Conservation (phyloP, 352 stramenopile genomes). For the Phytophthora sp. region DNA sequence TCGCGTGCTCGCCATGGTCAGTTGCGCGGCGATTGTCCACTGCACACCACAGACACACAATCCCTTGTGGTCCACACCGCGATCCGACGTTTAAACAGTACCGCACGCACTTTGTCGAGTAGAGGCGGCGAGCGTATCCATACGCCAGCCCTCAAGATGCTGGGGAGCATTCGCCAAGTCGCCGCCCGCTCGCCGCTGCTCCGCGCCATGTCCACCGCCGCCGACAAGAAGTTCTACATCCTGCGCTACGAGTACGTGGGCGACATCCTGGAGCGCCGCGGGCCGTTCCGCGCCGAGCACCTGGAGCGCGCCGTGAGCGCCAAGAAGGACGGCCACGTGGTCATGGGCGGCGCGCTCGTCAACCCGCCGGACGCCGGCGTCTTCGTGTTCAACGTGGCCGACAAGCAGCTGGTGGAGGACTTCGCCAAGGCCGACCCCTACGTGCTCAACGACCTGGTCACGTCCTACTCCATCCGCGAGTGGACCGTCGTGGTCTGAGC, state of each 20-base stretch:
- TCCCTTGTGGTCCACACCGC: too few species aligned
- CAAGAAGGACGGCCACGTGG: slow-evolving; percentile 62
- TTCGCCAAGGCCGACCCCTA: slow-evolving; percentile 78
- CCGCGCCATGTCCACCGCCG: slow-evolving; percentile 42
- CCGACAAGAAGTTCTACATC: slow-evolving; percentile 72
- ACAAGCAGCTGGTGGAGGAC: slow-evolving; percentile 63
- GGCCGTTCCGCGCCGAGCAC: slow-evolving; percentile 70
- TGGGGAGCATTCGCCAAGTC: slow-evolving; percentile 23
- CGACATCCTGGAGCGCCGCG: slow-evolving; percentile 79
- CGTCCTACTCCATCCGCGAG: slow-evolving; percentile 68
- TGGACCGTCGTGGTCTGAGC: slow-evolving; percentile 74
- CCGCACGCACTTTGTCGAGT: too few species aligned
- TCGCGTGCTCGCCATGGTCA: slow-evolving; percentile 15
- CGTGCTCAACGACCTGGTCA: slow-evolving; percentile 76
- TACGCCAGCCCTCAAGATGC: slow-evolving; percentile 1
- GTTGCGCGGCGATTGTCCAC: background rate
- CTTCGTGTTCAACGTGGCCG: slow-evolving; percentile 67
- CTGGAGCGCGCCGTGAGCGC: slow-evolving; percentile 51
- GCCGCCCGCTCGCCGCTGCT: slow-evolving; percentile 4
- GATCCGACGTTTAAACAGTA: too few species aligned
- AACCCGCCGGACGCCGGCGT: slow-evolving; percentile 65
- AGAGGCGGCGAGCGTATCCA: slow-evolving; percentile 13
- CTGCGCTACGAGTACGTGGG: slow-evolving; percentile 77
- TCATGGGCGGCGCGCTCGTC: slow-evolving; percentile 77
- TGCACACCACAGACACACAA: background rate